phyloP scores from a whole-genome alignment of 2,329 filamentous ascomycete species.

The Penicillium sp. region DNA sequence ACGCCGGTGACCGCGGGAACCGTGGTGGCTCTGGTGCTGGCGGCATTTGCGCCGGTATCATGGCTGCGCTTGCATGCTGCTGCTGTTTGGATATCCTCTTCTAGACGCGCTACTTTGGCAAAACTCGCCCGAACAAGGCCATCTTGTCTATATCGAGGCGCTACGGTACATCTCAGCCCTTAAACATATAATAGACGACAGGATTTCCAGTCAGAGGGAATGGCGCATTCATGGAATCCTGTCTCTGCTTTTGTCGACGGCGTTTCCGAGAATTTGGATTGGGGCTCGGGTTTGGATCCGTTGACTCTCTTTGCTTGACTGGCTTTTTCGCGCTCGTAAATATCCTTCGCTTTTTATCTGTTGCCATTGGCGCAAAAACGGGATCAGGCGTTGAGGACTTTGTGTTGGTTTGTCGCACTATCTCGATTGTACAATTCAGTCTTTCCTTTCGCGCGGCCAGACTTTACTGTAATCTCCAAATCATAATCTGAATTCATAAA shows the following conservation, averaged over 20 bases:
- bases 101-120: slow-evolving; percentile 15
- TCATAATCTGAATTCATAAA: background rate
- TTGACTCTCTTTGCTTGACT: slow-evolving; percentile 3
- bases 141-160: background rate
- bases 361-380: slow-evolving; percentile 14
- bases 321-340: slow-evolving; percentile 6
- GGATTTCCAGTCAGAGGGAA: background rate
- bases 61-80: slow-evolving; percentile 47
- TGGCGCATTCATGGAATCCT: background rate
- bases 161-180: background rate
- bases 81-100: slow-evolving; percentile 49
- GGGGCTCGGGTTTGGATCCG: slow-evolving; percentile 1
- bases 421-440: slow-evolving; percentile 9
- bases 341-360: slow-evolving; percentile 12
- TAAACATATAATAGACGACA: background rate
- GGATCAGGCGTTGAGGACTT: slow-evolving; percentile 9
- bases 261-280: slow-evolving; percentile 1
- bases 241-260: background rate
- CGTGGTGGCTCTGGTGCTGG: slow-evolving; percentile 26
- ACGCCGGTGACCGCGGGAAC: slow-evolving; percentile 30
- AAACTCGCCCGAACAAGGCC: background rate
- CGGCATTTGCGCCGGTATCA: slow-evolving; percentile 46
- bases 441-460: background rate
- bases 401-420: background rate
- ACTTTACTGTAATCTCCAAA: background rate